A percentile compares a stretch with the other conserved stretches of the same genome.
These are phyloP conservation scores for Termitomyces sp. DNA, from an alignment of 768 basidiomycete species.

Conservation along the genomic window DNA sequence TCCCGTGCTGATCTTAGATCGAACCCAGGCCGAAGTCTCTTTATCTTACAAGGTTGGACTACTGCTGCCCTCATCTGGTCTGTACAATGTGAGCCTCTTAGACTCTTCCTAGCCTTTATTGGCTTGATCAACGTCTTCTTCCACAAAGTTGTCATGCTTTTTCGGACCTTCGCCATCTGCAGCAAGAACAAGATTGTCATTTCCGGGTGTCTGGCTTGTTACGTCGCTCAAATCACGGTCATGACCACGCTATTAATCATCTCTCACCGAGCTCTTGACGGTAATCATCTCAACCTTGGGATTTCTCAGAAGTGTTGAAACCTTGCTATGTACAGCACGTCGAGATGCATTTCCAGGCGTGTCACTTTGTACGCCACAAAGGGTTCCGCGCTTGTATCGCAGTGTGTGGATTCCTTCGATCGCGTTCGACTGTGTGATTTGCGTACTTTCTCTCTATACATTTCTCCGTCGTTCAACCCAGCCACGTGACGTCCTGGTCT, in stretches of 20 bases:
- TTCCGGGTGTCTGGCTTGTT: slow-evolving; percentile 6
- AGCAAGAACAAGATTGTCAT: slow-evolving; percentile 11
- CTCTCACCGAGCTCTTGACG: slow-evolving; percentile 11
- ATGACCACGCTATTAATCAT: slow-evolving; percentile 14
- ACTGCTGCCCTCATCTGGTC: slow-evolving; percentile 22
- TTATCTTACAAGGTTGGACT: slow-evolving; percentile 17
- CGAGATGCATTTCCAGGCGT: slow-evolving; percentile 9
- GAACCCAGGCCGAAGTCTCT: slow-evolving; percentile 18
- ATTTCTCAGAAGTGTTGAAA: background rate
- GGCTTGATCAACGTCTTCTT: background rate
- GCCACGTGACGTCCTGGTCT: background rate
- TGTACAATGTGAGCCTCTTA: slow-evolving; percentile 20
- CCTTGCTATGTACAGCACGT: slow-evolving; percentile 3
- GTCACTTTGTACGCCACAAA: slow-evolving; percentile 14
- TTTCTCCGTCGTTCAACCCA: slow-evolving; percentile 12
- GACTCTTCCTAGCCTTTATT: background rate
- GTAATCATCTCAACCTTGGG: slow-evolving; percentile 3
- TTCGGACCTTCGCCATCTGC: slow-evolving; percentile 23
- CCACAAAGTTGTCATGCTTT: slow-evolving; percentile 18
- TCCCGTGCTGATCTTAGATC: background rate
- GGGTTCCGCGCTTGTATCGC: slow-evolving; percentile 15
- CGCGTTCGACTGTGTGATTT: slow-evolving; percentile 18
- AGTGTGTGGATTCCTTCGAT: slow-evolving; percentile 22
- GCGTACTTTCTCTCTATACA: slow-evolving; percentile 16
- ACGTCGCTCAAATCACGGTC: slow-evolving; percentile 14